Conservation (phyloP, 2,329 filamentous ascomycete genomes). For the Penicillium sp. region DNA sequence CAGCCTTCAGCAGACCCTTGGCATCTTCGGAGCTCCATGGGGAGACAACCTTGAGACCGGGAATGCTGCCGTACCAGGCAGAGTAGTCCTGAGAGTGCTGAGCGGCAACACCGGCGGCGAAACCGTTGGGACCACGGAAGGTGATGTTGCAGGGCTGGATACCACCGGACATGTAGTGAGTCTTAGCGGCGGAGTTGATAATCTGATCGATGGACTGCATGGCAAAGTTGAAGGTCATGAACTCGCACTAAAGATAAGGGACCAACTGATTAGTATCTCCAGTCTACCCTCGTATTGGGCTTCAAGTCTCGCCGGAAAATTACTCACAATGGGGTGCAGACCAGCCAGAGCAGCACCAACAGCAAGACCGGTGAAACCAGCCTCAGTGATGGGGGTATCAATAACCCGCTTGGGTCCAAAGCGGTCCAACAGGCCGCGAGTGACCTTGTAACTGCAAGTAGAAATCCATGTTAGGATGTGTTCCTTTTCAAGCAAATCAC, state of each 20-base stretch:
- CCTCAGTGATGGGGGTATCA: slow-evolving; percentile 97
- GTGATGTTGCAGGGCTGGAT: slow-evolving; percentile 99
- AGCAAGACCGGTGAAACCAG: slow-evolving; percentile 89
- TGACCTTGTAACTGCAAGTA: slow-evolving; percentile 82
- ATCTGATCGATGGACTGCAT: slow-evolving; percentile 99
- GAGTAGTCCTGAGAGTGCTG: slow-evolving; percentile 99
- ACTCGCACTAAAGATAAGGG: slow-evolving; percentile 71
- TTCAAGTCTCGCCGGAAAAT: slow-evolving; percentile 2
- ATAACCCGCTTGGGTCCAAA: slow-evolving; percentile 98
- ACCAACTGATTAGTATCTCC: slow-evolving; percentile 7
- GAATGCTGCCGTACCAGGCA: slow-evolving; percentile 98
- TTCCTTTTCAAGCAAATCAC: background rate
- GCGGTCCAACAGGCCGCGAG: slow-evolving; percentile 92
- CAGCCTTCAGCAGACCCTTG: slow-evolving; percentile 96
- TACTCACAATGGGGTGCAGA: slow-evolving; percentile 85
- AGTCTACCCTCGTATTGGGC: background rate
- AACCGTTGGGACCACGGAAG: slow-evolving; percentile 98
- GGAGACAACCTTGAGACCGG: slow-evolving; percentile 92
- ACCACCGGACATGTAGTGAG: slow-evolving; percentile 99
- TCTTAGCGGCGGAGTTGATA: slow-evolving; percentile 98
- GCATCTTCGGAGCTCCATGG: slow-evolving; percentile 98
- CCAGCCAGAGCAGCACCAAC: slow-evolving; percentile 94
- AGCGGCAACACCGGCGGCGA: slow-evolving; percentile 89
- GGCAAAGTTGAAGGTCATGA: slow-evolving; percentile 99
- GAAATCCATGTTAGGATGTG: slow-evolving; percentile 33